A percentile compares a stretch with the other conserved stretches of the same genome.
phyloP scores from a whole-genome alignment of 805 yeast species.

The Cyberlindnera americana region DNA sequence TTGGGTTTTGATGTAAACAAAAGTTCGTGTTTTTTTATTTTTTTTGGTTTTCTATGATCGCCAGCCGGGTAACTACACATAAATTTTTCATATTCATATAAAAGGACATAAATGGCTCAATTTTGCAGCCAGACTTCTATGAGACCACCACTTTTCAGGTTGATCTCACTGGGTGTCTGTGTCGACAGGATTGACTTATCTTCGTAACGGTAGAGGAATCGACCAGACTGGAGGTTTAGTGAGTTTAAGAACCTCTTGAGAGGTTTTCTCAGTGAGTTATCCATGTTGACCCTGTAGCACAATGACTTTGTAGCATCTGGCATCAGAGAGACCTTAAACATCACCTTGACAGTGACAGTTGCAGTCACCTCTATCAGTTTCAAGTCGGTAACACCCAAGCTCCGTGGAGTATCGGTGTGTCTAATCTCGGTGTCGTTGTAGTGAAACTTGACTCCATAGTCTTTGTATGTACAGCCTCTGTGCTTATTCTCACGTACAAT shows the following conservation, averaged over 20 bases:
- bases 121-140: neutral
- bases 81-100: neutral
- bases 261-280: neutral
- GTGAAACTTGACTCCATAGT: neutral
- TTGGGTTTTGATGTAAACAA: no score
- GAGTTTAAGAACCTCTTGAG: constrained; percentile 1
- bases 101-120: no score
- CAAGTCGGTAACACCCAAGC: neutral
- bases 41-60: neutral
- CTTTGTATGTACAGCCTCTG: neutral
- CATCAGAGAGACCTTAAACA: neutral
- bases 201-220: no score
- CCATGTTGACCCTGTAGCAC: neutral
- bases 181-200: neutral
- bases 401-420: neutral
- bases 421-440: neutral
- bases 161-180: neutral
- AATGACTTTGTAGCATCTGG: no score
- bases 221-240: no score
- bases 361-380: neutral
- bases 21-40: no score
- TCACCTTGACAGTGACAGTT: neutral
- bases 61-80: no score
- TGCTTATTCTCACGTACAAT: no score
- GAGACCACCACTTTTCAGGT: neutral